These are phyloP conservation scores for Lecanicillium sp. DNA, from an alignment of 2,329 filamentous ascomycete genomes.

Conservation along the genomic window DNA sequence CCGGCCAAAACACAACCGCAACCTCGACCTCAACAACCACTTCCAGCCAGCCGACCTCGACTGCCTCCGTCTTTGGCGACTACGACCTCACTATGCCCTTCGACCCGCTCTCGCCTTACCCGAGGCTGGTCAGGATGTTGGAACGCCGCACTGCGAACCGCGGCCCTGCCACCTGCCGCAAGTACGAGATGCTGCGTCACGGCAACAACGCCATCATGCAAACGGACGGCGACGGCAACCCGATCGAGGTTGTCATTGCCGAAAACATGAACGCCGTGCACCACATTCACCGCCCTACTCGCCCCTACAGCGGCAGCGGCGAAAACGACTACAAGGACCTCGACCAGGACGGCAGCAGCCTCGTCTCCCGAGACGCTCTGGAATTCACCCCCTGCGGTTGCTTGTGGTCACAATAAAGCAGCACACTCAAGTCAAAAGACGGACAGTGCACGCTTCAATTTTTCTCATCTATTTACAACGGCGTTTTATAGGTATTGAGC, in stretches of 20 bases:
- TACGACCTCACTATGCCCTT: constrained; percentile 11
- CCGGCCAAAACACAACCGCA: constrained; percentile 43
- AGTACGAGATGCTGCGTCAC: constrained; percentile 38
- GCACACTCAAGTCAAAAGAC: no score
- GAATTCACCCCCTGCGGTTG: constrained; percentile 48
- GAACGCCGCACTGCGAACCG: constrained; percentile 41
- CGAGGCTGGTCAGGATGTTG: constrained; percentile 48
- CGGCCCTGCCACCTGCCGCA: constrained; percentile 39
- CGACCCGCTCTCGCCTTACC: constrained; percentile 34
- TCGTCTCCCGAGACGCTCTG: constrained; percentile 11
- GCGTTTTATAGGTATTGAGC: not conserved
- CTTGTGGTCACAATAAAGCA: constrained; percentile 37
- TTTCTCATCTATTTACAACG: not conserved
- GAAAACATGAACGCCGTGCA: constrained; percentile 26
- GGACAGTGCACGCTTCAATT: not conserved
- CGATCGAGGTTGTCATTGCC: constrained; percentile 37
- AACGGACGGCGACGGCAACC: constrained; percentile 31
- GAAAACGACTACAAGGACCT: not conserved
- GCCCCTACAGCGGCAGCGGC: not conserved
- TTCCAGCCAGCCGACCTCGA: constrained; percentile 13
- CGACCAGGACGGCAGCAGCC: not conserved
- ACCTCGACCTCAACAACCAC: constrained; percentile 1
- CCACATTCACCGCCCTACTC: not conserved
- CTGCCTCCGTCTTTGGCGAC: constrained; percentile 7
- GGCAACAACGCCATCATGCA: constrained; percentile 32